Conservation (phyloP, 345 rosid genomes). For the Physaria fendleri region DNA sequence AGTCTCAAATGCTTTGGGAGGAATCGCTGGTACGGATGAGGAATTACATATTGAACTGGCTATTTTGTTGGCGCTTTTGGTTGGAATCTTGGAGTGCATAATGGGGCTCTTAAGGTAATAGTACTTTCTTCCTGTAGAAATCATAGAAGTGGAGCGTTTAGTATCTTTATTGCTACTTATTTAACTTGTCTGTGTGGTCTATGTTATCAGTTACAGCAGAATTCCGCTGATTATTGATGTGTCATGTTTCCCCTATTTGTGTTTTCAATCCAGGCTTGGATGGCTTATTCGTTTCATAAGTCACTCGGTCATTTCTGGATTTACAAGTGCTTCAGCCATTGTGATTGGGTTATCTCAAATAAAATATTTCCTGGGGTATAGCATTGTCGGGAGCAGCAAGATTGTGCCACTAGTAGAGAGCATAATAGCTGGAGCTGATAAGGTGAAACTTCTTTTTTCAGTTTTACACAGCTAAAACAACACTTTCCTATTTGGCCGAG, state of each 20-base stretch:
- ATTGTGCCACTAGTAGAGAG: conserved; percentile 87
- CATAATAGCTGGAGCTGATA: conserved; percentile 76
- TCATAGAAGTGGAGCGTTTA: not conserved
- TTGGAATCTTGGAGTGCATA: conserved; percentile 83
- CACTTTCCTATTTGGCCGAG: not conserved
- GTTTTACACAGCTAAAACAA: not conserved
- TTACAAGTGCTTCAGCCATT: conserved; percentile 90
- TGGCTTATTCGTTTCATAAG: conserved; percentile 99
- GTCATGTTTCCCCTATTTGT: not conserved
- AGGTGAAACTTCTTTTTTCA: conserved; percentile 42
- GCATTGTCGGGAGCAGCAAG: conserved; percentile 69
- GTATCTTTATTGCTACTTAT: not conserved
- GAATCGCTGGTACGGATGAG: conserved; percentile 59
- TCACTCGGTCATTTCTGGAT: conserved; percentile 98
- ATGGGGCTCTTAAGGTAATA: conserved; percentile 92
- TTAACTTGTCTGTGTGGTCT: not conserved
- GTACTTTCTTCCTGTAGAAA: not conserved
- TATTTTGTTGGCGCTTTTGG: conserved; percentile 83
- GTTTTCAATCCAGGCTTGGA: conserved; percentile 65
- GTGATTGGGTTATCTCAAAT: conserved; percentile 91
- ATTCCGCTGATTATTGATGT: not conserved
- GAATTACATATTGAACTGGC: conserved; percentile 85
- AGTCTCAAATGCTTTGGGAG: conserved; percentile 78
- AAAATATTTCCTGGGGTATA: conserved; percentile 94
- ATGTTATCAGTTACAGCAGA: not conserved